A percentile compares a stretch with the other conserved stretches of the same genome.
Conservation (phyloP, 2,329 filamentous ascomycete genomes). For the Diaporthe caulivora region DNA sequence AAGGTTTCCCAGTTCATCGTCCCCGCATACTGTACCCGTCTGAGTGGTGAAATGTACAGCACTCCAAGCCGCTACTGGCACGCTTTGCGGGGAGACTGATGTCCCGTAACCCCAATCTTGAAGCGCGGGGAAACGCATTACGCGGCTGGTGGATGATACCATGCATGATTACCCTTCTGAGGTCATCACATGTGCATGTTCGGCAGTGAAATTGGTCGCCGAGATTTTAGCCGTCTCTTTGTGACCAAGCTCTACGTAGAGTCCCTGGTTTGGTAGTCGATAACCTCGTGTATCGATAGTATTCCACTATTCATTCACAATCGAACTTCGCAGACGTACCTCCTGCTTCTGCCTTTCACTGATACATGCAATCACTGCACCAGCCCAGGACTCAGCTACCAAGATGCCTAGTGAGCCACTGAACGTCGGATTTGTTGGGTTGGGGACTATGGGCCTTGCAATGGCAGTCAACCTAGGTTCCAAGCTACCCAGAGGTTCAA, state of each 20-base stretch:
- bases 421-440: conserved; percentile 62
- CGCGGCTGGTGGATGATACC: background rate
- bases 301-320: conserved; percentile 39
- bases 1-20: background rate
- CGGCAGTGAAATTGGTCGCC: conserved; percentile 34
- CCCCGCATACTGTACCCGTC: background rate
- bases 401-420: conserved; percentile 11
- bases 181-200: conserved; percentile 26
- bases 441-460: conserved; percentile 65
- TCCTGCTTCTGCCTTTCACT: conserved; percentile 48
- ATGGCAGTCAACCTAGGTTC: conserved; percentile 77
- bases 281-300: background rate
- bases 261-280: background rate
- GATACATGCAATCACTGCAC: conserved; percentile 36
- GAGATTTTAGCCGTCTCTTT: background rate
- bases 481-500: conserved; percentile 71
- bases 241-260: background rate
- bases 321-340: conserved; percentile 41
- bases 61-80: background rate
- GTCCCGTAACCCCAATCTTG: conserved; percentile 7
- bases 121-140: conserved; percentile 22
- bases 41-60: background rate
- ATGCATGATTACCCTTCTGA: background rate
- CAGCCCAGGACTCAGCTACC: background rate
- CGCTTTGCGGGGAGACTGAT: conserved; percentile 1